These are phyloP conservation scores for Phanerochaete carnosa DNA, from an alignment of 768 basidiomycete species.

Conservation along the genomic window DNA sequence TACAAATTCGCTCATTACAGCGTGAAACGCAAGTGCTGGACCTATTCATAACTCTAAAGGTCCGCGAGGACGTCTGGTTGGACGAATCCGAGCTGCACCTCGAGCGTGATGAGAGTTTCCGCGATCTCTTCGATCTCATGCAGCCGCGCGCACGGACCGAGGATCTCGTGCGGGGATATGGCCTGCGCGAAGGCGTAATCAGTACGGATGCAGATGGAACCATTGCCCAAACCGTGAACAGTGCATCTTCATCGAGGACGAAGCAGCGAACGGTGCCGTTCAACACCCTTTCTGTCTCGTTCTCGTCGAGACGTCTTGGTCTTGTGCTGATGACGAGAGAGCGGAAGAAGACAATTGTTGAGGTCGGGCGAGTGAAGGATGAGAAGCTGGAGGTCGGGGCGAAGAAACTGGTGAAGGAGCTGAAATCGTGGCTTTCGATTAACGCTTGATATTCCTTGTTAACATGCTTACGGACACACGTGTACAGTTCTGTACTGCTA, in stretches of 20 bases:
- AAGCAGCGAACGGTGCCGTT: constrained; percentile 28
- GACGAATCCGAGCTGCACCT: constrained; percentile 76
- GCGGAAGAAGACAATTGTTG: constrained; percentile 52
- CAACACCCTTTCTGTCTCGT: constrained; percentile 34
- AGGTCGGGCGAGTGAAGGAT: constrained; percentile 45
- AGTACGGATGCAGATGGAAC: background rate
- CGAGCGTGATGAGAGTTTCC: constrained; percentile 71
- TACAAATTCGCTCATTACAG: constrained; percentile 45
- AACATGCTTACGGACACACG: no score
- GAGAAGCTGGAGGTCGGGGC: constrained; percentile 59
- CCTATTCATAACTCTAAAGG: constrained; percentile 75
- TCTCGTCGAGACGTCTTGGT: constrained; percentile 37
- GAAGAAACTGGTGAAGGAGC: constrained; percentile 45
- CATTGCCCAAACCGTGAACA: background rate
- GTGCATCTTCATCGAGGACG: background rate
- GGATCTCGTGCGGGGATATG: constrained; percentile 56
- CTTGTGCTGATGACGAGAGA: constrained; percentile 30
- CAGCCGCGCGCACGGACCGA: constrained; percentile 77
- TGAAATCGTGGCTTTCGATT: constrained; percentile 39
- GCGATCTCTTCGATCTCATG: constrained; percentile 77
- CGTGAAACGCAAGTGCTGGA: constrained; percentile 77
- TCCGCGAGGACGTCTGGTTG: constrained; percentile 72
- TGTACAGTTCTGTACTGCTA: no score
- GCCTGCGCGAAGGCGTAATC: constrained; percentile 36
- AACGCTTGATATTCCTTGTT: no score